Base-by-base conservation (phyloP, 768 basidiomycete species). In the Pulveroboletus ravenelii region DNA sequence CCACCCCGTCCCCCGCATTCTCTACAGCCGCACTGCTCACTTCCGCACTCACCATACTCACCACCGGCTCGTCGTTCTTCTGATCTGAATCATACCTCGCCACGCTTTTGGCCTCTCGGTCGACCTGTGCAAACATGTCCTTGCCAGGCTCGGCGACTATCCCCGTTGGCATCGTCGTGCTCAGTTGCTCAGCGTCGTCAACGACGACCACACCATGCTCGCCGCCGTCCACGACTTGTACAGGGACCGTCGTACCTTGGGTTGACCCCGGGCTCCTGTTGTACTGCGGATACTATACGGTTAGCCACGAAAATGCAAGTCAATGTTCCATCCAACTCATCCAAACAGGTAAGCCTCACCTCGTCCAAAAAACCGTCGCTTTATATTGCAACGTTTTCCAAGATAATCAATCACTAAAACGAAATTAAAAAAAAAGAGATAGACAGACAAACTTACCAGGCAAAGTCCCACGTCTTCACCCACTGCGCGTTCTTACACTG, bases 381-480 rank as follows among this genome's bases (percentile, higher is more conserved):
- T 32, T 39, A 29, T n/a, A 32, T 6, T 1, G 2, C 7, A 18
- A 13, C 3, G 1, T 9, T 31, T 31, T 18, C 4, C 23, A 10
- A 45, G 39, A 5, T 23, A 12, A 25, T 55, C 23, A 50, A 1
- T 42, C 12, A 49, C 10, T 34, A 41, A 49, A 3, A 25, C n/a
- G 6, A 17, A n/a, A n/a, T n/a, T n/a, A n/a, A n/a, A n/a, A n/a
- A n/a, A n/a, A n/a, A n/a, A n/a, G n/a, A 25, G 8, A 31, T 5
- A 23, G 10, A 32, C 41, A 8, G 13, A 34, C 0, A 40, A 12
- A 66, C 78, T 37, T 61, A 84, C 87, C 94, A 99, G 27, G 83
- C 79, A 66, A 98, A 97, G 70, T 99, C 96, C 96, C 96, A 99
- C 5, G 85, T 88, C 72, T 85, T 91, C 36, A 95, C 58, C 91